Evolutionary conservation across 306 rosid species (phyloP), one percentile per base, ranked within the genome.

Genomic region (Rubus parviflorus): DNA sequence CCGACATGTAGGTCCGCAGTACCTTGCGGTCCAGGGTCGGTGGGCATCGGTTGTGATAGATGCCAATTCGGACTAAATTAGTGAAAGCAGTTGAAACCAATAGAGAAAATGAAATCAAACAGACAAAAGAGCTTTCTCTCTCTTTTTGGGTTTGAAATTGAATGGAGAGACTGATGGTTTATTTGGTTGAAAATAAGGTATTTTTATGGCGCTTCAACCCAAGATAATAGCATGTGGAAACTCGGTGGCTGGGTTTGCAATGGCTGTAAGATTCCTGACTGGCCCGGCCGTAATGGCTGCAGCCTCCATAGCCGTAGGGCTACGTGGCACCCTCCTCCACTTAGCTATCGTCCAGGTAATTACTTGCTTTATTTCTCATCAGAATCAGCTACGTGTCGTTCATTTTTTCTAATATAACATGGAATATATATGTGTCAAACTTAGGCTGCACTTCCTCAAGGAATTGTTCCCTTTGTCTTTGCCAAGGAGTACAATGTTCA

Each of bases 271-370:
- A 45, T 96, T 96, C 88, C 94, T 96, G 49, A 91, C 97, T 7
- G 99, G 98, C 62, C 99, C 99, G 0, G 99, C 99, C 0, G 99
- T 96, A 7, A 96, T 96, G 99, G 99, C 98, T 0, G 92, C 88
- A 1, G 94, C 99, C 82, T 96, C 99, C 54, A 85, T 96, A 49
- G 97, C 97, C 10, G 88, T 96, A 46, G 99, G 99, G 77, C 79
- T 96, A 14, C 98, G 99, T 2, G 98, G 99, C 23, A 88, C 86
- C 56, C 97, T 96, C 81, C 90, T 96, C 67, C 99, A 85, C 56
- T n/a, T 88, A 5, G 99, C 99, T 22, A 92, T 96, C 75, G 99
- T 96, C 80, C 99, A 96, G 99, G 98, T 94, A 87, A 71, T 47
- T 46, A 15, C 20, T 43, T 43, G 13, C 49, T 52, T 70, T n/a